These are phyloP conservation scores for Ettlia oleoabundans DNA, from an alignment of 139 green algal genomes.

Conservation along the genomic window DNA sequence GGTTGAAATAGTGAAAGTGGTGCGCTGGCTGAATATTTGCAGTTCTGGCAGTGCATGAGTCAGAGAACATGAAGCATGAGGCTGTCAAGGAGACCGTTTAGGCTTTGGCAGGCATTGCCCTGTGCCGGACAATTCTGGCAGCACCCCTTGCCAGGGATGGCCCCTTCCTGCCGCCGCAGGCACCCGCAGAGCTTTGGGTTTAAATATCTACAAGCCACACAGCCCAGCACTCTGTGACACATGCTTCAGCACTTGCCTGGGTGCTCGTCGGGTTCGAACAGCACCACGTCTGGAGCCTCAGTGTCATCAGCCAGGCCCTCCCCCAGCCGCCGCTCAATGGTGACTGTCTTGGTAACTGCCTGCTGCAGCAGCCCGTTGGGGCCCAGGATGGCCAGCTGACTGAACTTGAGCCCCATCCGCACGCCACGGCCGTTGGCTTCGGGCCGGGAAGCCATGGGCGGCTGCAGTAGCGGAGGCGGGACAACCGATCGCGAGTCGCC, in stretches of 20 bases:
- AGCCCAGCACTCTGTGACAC: too few species aligned
- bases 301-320: background rate
- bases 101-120: too few species aligned
- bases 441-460: slow-evolving; percentile 16
- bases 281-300: slow-evolving; percentile 21
- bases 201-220: too few species aligned
- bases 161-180: too few species aligned
- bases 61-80: background rate
- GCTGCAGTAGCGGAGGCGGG: background rate
- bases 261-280: slow-evolving; percentile 29
- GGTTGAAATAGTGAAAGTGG: too few species aligned
- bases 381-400: background rate
- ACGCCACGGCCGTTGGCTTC: slow-evolving; percentile 26
- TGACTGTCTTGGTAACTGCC: slow-evolving; percentile 16
- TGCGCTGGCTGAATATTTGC: too few species aligned
- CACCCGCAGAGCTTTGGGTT: too few species aligned
- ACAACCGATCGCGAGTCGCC: background rate
- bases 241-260: background rate
- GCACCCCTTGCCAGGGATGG: too few species aligned
- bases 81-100: background rate
- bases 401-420: slow-evolving; percentile 11
- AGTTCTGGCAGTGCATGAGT: background rate
- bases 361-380: slow-evolving; percentile 16
- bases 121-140: too few species aligned
- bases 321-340: slow-evolving; percentile 13